phyloP scores from a whole-genome alignment of 139 green algal species.

The Chlorella ohadii region DNA sequence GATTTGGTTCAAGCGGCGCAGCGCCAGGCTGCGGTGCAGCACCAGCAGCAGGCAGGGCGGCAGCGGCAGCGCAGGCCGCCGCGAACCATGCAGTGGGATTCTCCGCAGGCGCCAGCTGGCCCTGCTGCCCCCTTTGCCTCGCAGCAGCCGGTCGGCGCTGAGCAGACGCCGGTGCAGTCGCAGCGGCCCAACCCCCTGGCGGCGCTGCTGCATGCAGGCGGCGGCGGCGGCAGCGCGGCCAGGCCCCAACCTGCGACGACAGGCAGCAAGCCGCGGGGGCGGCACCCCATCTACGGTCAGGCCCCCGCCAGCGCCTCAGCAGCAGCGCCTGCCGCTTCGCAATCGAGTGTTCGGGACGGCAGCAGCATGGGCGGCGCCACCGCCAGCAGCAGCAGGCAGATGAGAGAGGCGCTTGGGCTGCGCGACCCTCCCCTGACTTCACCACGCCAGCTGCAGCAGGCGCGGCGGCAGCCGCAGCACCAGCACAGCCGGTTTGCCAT shows the following conservation, averaged over 20 bases:
- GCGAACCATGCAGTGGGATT: background rate
- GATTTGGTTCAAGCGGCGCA: conserved; percentile 10
- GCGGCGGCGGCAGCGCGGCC: background rate
- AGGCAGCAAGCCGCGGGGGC: conserved; percentile 5
- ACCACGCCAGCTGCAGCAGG: background rate
- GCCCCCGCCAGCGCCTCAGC: background rate
- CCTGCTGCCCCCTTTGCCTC: background rate
- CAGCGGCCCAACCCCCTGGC: conserved; percentile 22
- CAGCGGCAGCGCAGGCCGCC: background rate
- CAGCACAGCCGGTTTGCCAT: conserved; percentile 13
- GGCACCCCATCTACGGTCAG: conserved; percentile 19
- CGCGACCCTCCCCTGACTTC: background rate
- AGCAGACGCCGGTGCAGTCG: conserved; percentile 21
- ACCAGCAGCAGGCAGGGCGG: conserved; percentile 2
- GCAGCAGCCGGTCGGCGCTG: too few relatives aligned
- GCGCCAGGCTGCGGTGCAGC: background rate
- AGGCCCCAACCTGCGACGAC: conserved; percentile 7
- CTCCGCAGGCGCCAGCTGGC: background rate
- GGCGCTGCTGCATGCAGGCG: conserved; percentile 3
- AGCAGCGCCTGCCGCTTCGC: too few relatives aligned
- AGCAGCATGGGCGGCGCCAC: background rate
- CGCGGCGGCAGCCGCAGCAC: background rate
- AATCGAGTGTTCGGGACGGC: background rate
- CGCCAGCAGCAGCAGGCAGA: background rate
- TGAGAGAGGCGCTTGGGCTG: background rate